Percentiles rank a stretch among this genome's conserved stretches.
Evolutionary conservation across 2,329 filamentous ascomycete genomes (phyloP).

Genomic region (Didymella sp.): DNA sequence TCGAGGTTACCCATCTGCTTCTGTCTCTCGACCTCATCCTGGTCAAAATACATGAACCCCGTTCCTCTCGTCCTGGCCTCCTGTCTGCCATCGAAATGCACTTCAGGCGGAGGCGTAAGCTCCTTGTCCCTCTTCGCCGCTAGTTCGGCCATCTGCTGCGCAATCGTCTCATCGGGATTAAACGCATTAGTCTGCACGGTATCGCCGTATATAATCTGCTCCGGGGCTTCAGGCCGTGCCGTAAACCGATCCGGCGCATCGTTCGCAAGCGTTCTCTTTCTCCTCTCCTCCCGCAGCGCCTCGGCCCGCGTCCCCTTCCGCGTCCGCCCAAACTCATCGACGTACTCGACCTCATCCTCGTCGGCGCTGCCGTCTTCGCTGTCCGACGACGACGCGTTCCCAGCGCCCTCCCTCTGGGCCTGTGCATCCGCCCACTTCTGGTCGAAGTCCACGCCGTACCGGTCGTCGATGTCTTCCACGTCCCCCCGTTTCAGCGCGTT

Average conservation of each 20-base stretch:
- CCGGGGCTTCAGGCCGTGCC: conserved; percentile 70
- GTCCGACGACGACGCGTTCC: conserved; percentile 46
- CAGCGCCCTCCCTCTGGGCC: conserved; percentile 45
- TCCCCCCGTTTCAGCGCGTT: conserved; percentile 91
- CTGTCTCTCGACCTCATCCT: conserved; percentile 70
- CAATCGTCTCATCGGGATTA: conserved; percentile 69
- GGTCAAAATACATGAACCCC: conserved; percentile 89
- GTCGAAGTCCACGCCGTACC: conserved; percentile 87
- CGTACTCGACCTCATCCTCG: conserved; percentile 78
- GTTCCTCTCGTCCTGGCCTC: conserved; percentile 89
- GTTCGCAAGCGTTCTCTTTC: conserved; percentile 52
- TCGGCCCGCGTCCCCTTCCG: conserved; percentile 75
- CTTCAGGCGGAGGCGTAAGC: conserved; percentile 77
- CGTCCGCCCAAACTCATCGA: conserved; percentile 91
- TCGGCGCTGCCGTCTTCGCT: conserved; percentile 43
- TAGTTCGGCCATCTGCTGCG: conserved; percentile 76
- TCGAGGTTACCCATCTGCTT: conserved; percentile 79
- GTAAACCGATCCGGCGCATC: conserved; percentile 73
- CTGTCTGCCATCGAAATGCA: conserved; percentile 83
- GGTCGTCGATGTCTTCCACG: conserved; percentile 67
- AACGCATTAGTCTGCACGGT: conserved; percentile 85
- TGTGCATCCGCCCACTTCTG: conserved; percentile 86
- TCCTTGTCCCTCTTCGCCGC: conserved; percentile 80
- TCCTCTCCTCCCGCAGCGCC: conserved; percentile 67
- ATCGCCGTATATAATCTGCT: conserved; percentile 81